Conservation (phyloP, 2,329 filamentous ascomycete genomes). For the Neospermospora avenae region DNA sequence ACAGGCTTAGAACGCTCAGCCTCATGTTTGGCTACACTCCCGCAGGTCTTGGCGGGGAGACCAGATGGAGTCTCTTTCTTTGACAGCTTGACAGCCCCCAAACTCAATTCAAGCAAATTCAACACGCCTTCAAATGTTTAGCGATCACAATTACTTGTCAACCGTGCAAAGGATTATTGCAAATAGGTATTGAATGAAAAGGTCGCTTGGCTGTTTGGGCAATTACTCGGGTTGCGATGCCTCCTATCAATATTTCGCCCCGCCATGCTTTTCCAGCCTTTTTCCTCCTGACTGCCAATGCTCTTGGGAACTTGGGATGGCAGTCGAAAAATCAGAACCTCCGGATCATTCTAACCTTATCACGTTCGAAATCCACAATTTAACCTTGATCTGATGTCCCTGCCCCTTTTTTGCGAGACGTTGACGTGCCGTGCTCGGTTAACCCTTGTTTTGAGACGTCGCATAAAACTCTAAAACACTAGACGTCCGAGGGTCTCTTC, state of each 20-base stretch:
- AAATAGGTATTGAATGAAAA: neutral
- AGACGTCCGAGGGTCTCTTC: slow-evolving; percentile 26
- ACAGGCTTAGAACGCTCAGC: slow-evolving; percentile 12
- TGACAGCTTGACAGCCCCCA: neutral
- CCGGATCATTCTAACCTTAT: slow-evolving; percentile 16
- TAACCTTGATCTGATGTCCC: slow-evolving; percentile 16
- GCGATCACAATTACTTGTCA: neutral
- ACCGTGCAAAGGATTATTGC: neutral
- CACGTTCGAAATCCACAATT: neutral
- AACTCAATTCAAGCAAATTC: neutral
- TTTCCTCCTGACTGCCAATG: neutral
- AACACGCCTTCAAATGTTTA: neutral
- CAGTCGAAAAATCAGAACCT: slow-evolving; percentile 18
- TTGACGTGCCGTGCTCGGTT: slow-evolving; percentile 20
- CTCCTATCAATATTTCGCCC: neutral
- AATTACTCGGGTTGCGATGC: slow-evolving; percentile 2
- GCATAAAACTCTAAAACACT: slow-evolving; percentile 29
- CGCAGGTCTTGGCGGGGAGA: neutral
- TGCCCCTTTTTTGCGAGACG: slow-evolving; percentile 20
- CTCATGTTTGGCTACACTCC: slow-evolving; percentile 19
- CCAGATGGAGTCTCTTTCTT: neutral
- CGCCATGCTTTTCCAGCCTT: neutral
- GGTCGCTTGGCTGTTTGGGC: slow-evolving; percentile 4
- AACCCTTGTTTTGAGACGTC: slow-evolving; percentile 31
- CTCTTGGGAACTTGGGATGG: slow-evolving; percentile 14